Conservation (phyloP, 108 stramenopile genomes). For the Epithemia pelagica region DNA sequence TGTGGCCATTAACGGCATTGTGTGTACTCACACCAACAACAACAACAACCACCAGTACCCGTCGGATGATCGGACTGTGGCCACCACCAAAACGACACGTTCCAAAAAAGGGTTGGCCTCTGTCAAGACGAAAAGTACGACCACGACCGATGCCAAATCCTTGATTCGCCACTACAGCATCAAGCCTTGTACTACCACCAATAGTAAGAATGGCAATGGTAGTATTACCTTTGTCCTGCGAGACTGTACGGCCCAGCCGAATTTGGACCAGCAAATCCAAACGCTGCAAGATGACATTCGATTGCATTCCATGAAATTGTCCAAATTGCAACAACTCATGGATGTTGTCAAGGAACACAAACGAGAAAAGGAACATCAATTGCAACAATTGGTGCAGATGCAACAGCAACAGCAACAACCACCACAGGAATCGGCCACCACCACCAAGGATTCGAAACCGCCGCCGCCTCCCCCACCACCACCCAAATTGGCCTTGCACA, state of each 20-base stretch:
- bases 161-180: neutral
- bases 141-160: neutral
- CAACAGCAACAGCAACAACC: neutral
- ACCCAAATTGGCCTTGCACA: too few species aligned
- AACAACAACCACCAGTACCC: neutral
- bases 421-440: too few species aligned
- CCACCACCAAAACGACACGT: neutral
- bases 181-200: neutral
- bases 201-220: neutral
- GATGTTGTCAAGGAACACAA: neutral
- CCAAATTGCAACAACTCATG: conserved; percentile 1
- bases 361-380: neutral
- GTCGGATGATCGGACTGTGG: neutral
- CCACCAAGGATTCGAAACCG: too few species aligned
- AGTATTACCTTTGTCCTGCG: neutral
- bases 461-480: too few species aligned
- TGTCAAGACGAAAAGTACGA: neutral
- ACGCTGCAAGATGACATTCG: neutral
- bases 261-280: neutral
- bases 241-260: neutral
- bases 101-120: neutral
- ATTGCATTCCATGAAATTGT: neutral
- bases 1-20: neutral
- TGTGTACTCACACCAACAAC: neutral
- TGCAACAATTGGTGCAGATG: neutral